phyloP scores from a whole-genome alignment of 2,329 filamentous ascomycete species.

The Diaporthe amygdali region DNA sequence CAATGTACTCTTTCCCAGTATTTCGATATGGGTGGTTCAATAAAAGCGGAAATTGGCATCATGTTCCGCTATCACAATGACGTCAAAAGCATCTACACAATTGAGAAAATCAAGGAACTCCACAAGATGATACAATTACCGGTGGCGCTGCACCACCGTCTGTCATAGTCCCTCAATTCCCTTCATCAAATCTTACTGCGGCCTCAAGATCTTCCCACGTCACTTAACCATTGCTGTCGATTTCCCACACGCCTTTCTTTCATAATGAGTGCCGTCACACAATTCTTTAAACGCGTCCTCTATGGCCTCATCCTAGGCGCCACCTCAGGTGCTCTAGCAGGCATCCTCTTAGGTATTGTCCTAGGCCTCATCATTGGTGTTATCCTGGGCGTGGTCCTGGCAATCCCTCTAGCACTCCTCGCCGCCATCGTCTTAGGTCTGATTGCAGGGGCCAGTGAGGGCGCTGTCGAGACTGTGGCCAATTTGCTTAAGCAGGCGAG shows the following conservation, averaged over 20 bases:
- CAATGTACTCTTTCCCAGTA: background rate
- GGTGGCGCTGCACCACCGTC: background rate
- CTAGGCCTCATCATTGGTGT: slow-evolving; percentile 8
- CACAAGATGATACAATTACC: background rate
- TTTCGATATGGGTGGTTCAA: background rate
- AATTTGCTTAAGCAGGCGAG: background rate
- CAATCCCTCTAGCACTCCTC: background rate
- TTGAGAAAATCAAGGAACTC: background rate
- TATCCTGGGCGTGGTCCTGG: slow-evolving; percentile 8
- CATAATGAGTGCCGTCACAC: slow-evolving; percentile 4
- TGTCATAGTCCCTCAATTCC: background rate
- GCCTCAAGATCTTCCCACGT: background rate
- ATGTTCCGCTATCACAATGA: background rate
- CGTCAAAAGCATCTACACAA: background rate
- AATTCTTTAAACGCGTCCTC: slow-evolving; percentile 18
- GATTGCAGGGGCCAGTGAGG: slow-evolving; percentile 8
- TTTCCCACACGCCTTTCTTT: background rate
- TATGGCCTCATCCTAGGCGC: slow-evolving; percentile 9
- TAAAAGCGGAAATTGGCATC: background rate
- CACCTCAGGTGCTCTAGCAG: background rate
- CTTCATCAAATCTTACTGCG: background rate
- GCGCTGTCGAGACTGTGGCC: slow-evolving; percentile 5
- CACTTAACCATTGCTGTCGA: background rate
- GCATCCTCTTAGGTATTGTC: background rate
- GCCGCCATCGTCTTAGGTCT: slow-evolving; percentile 8